phyloP scores from a whole-genome alignment of 768 basidiomycete species.

The Hemileccinum rubropunctum region DNA sequence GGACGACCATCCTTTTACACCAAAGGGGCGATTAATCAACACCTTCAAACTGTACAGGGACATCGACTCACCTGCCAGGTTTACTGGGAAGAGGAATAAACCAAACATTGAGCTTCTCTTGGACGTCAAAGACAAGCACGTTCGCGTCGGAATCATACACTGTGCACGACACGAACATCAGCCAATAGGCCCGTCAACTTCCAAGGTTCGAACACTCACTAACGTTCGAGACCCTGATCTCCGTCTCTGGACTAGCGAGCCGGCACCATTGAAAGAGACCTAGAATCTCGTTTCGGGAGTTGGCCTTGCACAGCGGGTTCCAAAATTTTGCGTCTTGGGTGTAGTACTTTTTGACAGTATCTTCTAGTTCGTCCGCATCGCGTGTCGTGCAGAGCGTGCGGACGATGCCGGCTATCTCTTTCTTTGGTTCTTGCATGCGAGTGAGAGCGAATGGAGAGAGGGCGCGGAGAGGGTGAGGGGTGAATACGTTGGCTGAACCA shows the following conservation, averaged over 20 bases:
- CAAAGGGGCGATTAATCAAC: neutral
- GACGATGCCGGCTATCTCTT: constrained; percentile 48
- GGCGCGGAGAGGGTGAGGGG: neutral
- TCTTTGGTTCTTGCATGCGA: constrained; percentile 55
- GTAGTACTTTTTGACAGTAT: constrained; percentile 49
- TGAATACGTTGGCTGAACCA: neutral
- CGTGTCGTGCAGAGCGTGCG: constrained; percentile 44
- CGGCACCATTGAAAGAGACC: constrained; percentile 69
- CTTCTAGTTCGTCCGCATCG: constrained; percentile 49
- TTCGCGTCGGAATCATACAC: constrained; percentile 47
- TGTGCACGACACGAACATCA: constrained; percentile 20
- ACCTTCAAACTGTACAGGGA: neutral
- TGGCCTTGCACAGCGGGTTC: constrained; percentile 56
- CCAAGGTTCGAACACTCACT: constrained; percentile 34
- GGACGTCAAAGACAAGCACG: constrained; percentile 48
- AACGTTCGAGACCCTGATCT: constrained; percentile 40
- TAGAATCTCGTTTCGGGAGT: constrained; percentile 53
- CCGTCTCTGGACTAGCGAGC: constrained; percentile 51
- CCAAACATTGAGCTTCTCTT: constrained; percentile 35
- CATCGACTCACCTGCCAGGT: constrained; percentile 42
- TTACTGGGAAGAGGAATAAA: constrained; percentile 52
- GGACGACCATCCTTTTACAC: constrained; percentile 42
- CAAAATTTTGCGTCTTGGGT: constrained; percentile 53
- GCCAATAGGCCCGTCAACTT: neutral
- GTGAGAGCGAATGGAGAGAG: neutral